Percentiles rank a stretch among this genome's conserved stretches.
Evolutionary conservation across 1,139 yeast genomes (phyloP).

Genomic region (Pichia sp.): DNA sequence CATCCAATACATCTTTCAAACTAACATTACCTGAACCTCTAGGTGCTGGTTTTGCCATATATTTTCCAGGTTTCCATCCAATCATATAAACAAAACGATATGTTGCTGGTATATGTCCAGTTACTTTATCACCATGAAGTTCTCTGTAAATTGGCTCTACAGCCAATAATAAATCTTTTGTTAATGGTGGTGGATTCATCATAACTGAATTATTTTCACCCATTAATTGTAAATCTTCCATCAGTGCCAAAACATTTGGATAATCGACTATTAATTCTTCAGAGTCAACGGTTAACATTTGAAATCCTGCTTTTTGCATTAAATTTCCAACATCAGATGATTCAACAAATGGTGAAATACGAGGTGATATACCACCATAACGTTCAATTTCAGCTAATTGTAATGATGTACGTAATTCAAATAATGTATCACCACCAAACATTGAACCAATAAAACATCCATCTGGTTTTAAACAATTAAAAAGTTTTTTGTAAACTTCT

Average conservation of each 20-base stretch:
- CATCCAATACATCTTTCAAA: constrained; percentile 52
- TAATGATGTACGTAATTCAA: constrained; percentile 69
- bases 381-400: constrained; percentile 81
- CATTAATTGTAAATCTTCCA: constrained; percentile 72
- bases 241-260: constrained; percentile 62
- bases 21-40: constrained; percentile 67
- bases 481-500: constrained; percentile 48
- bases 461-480: constrained; percentile 65
- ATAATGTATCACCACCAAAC: constrained; percentile 79
- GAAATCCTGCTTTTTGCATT: constrained; percentile 70
- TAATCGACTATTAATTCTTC: constrained; percentile 81
- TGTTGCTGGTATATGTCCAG: constrained; percentile 52
- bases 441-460: constrained; percentile 80
- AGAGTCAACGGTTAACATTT: constrained; percentile 74
- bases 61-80: constrained; percentile 73
- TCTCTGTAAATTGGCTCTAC: constrained; percentile 69
- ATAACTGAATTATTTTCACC: constrained; percentile 76
- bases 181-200: constrained; percentile 48
- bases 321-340: constrained; percentile 71
- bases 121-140: constrained; percentile 57
- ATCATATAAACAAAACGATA: constrained; percentile 75
- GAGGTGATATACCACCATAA: constrained; percentile 70
- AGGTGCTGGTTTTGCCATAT: constrained; percentile 65
- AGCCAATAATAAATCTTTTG: constrained; percentile 63
- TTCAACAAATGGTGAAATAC: constrained; percentile 76